A percentile compares a stretch with the other conserved stretches of the same genome.
Evolutionary conservation across 2,329 filamentous ascomycete species (phyloP).

Genomic region (Cytospora chrysosperma): DNA sequence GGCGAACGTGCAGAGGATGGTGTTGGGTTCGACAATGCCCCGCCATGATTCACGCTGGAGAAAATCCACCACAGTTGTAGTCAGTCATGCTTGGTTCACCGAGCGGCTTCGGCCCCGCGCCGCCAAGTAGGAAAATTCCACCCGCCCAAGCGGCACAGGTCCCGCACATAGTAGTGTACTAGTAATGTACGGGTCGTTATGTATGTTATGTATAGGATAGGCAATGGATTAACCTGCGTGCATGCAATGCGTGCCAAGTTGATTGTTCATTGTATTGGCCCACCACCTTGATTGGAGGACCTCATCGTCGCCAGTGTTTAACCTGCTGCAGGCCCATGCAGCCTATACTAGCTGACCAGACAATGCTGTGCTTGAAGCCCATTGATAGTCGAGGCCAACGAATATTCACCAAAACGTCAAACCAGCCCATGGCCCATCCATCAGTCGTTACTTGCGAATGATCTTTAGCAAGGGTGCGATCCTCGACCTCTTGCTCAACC

Average conservation of each 20-base stretch:
- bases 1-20: not conserved
- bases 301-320: not conserved
- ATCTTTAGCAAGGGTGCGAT: conserved; percentile 54
- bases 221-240: not conserved
- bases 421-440: not conserved
- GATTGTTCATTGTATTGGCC: not conserved
- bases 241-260: not conserved
- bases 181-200: not conserved
- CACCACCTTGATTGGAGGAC: not conserved
- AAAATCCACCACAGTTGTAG: conserved; percentile 1
- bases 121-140: conserved; percentile 9
- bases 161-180: not conserved
- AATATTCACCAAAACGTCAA: not conserved
- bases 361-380: not conserved
- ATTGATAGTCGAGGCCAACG: not conserved
- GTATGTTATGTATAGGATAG: too few species aligned
- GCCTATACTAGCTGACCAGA: not conserved
- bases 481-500: conserved; percentile 49
- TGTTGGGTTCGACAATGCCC: conserved; percentile 1
- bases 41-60: conserved; percentile 6
- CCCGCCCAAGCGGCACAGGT: not conserved
- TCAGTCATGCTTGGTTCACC: not conserved
- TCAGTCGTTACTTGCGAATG: conserved; percentile 39
- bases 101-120: conserved; percentile 18
- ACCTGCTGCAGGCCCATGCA: not conserved